Conservation (phyloP, 2,329 filamentous ascomycete species). For the Fusarium virguliforme region DNA sequence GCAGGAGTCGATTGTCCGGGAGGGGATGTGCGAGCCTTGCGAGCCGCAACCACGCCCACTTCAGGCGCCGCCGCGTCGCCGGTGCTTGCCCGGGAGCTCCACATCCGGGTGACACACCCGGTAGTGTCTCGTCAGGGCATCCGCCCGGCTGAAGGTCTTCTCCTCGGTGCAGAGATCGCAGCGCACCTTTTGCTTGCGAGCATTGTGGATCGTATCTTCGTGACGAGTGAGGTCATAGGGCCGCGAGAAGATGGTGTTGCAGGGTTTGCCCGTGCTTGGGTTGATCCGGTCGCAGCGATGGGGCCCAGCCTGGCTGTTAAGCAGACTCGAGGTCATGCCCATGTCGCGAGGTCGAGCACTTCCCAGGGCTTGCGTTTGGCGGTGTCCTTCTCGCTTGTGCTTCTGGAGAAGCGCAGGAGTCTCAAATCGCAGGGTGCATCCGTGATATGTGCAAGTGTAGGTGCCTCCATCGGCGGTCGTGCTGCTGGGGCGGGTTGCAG, state of each 20-base stretch:
- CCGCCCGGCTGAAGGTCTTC: conserved; percentile 96
- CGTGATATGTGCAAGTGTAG: conserved; percentile 96
- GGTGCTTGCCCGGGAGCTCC: conserved; percentile 42
- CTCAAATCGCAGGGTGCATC: conserved; percentile 90
- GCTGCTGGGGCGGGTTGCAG: conserved; percentile 68
- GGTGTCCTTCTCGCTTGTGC: conserved; percentile 94
- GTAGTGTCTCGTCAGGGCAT: conserved; percentile 95
- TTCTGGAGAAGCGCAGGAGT: conserved; percentile 90
- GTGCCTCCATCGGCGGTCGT: conserved; percentile 85
- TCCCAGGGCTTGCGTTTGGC: conserved; percentile 73
- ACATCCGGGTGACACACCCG: conserved; percentile 85
- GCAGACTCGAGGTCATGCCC: conserved; percentile 67
- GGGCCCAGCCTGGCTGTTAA: conserved; percentile 92
- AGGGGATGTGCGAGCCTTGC: conserved; percentile 1
- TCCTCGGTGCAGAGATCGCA: conserved; percentile 95
- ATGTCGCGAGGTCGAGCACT: conserved; percentile 52
- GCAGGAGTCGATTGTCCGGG: conserved; percentile 9
- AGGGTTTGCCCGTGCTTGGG: conserved; percentile 93
- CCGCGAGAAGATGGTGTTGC: conserved; percentile 93
- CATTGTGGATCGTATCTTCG: conserved; percentile 98
- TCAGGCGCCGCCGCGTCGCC: conserved; percentile 41
- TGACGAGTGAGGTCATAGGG: conserved; percentile 97
- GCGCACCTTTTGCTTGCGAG: conserved; percentile 92
- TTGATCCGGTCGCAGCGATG: conserved; percentile 95
- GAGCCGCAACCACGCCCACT: conserved; percentile 12